Evolutionary conservation across 495 filamentous ascomycete genomes (phyloP), one percentile per base, ranked within the genome.

Genomic region (Penicillium odoratum): DNA sequence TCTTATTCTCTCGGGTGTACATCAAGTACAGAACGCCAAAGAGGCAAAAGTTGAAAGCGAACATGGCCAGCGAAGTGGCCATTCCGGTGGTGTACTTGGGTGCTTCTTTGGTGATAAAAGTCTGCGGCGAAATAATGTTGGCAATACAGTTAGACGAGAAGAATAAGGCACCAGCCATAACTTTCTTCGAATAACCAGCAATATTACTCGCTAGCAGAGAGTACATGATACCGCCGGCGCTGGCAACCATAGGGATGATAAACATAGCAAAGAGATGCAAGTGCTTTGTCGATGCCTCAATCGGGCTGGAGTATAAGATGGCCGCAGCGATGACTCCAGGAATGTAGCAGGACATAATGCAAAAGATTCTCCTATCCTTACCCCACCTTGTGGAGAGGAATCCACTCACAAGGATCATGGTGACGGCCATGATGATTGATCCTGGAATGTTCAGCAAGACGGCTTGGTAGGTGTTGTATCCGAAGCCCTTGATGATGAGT

Each of bases 121-220:
- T 56, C 42, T 60, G 58, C 10, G 58, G 53, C n/a, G 42, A 51
- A 16, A 79, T 75, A 48, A 82, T 81, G 46, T 83, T 84, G 1
- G 81, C 82, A 0, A 73, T 70, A 56, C 81, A 85, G 56, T 83
- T 85, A 0, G 70, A 76, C n/a, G 85, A 81, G 15, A 88, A 69
- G 56, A 82, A 86, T 59, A 88, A 71, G 7, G 83, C 81, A 6
- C 81, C 82, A 10, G 84, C 78, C 0, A 84, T 85, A 0, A 83
- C 85, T 67, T 87, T 87, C 69, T 87, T 87, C 5, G 85, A 86
- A 65, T 84, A 87, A 33, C 84, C 84, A 3, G 83, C 81, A 1
- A 86, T 77, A 51, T 87, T 87, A 33, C 74, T 78, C 0, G 75
- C 72, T 28, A 85, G 80, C 9, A 85, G 66, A 5, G 78, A 76